A percentile compares a stretch with the other conserved stretches of the same genome.
Conservation (phyloP, 176 grass and related monocot genomes). For the Aegilops speltoides region DNA sequence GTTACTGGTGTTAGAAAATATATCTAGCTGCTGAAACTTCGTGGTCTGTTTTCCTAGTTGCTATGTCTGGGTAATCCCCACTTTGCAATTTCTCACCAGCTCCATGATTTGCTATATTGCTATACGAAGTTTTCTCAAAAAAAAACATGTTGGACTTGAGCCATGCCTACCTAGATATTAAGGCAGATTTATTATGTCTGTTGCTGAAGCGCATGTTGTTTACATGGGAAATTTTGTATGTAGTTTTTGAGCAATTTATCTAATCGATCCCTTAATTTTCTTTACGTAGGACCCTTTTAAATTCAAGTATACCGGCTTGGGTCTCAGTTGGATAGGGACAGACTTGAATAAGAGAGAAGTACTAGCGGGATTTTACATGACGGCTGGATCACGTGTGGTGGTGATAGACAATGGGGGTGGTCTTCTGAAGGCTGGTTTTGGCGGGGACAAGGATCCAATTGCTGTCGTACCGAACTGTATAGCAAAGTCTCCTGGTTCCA, state of each 20-base stretch:
- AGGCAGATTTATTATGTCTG: neutral
- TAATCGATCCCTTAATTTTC: neutral
- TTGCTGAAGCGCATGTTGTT: neutral
- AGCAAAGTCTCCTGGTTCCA: conserved; percentile 43
- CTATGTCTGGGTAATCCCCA: neutral
- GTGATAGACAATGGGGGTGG: conserved; percentile 92
- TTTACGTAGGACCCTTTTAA: neutral
- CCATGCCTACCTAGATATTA: neutral
- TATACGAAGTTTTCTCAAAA: neutral
- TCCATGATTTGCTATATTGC: neutral
- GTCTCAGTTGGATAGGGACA: neutral
- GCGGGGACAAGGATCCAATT: conserved; percentile 68
- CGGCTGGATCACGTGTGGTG: conserved; percentile 54
- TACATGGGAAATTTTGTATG: neutral
- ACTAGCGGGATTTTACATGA: conserved; percentile 19
- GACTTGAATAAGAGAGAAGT: neutral
- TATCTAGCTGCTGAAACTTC: neutral
- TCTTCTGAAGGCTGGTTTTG: conserved; percentile 89
- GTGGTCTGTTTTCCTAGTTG: neutral
- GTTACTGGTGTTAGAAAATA: neutral
- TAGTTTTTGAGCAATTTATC: neutral
- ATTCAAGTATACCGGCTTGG: neutral
- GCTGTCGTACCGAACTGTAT: conserved; percentile 89
- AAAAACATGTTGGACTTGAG: neutral
- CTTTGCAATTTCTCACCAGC: neutral